phyloP scores from a whole-genome alignment of 1,139 yeast genomes.

The Saccharomyces uvarum region DNA sequence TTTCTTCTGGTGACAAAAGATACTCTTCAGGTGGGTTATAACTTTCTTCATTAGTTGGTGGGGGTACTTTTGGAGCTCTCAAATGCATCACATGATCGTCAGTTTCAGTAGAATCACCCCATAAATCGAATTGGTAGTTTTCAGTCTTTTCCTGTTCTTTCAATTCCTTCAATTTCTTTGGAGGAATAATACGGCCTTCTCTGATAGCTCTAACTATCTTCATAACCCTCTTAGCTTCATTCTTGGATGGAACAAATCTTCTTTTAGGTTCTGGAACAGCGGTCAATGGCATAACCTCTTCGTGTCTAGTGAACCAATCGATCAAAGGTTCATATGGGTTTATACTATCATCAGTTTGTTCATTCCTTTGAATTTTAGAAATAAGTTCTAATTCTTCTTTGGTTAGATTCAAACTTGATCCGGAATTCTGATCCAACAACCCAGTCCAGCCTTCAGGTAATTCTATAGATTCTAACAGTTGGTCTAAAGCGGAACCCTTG shows the following conservation, averaged over 20 bases:
- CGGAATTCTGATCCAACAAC: constrained; percentile 81
- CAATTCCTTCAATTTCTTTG: constrained; percentile 47
- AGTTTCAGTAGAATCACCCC: constrained; percentile 64
- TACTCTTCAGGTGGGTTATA: constrained; percentile 98
- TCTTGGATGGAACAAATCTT: constrained; percentile 91
- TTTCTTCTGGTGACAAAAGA: constrained; percentile 73
- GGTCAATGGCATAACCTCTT: constrained; percentile 84
- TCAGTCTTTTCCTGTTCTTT: constrained; percentile 45
- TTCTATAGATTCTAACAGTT: constrained; percentile 79
- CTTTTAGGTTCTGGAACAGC: constrained; percentile 96
- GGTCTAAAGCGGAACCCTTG: constrained; percentile 88
- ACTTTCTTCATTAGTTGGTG: constrained; percentile 94
- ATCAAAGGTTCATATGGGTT: constrained; percentile 91
- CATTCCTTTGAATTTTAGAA: constrained; percentile 76
- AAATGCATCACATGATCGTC: constrained; percentile 78
- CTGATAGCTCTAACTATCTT: constrained; percentile 93
- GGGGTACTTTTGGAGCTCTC: constrained; percentile 91
- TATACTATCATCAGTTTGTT: constrained; percentile 69
- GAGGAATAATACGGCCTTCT: constrained; percentile 87
- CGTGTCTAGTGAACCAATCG: constrained; percentile 87
- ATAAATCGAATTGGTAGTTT: constrained; percentile 61
- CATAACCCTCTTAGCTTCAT: constrained; percentile 94
- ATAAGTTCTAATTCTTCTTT: constrained; percentile 85
- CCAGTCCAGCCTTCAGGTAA: constrained; percentile 99
- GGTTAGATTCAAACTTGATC: constrained; percentile 77